Evolutionary conservation across 208 protist species (phyloP), one percentile per base, ranked within the genome.

Genomic region (Leptomonas pyrrhocoris): DNA sequence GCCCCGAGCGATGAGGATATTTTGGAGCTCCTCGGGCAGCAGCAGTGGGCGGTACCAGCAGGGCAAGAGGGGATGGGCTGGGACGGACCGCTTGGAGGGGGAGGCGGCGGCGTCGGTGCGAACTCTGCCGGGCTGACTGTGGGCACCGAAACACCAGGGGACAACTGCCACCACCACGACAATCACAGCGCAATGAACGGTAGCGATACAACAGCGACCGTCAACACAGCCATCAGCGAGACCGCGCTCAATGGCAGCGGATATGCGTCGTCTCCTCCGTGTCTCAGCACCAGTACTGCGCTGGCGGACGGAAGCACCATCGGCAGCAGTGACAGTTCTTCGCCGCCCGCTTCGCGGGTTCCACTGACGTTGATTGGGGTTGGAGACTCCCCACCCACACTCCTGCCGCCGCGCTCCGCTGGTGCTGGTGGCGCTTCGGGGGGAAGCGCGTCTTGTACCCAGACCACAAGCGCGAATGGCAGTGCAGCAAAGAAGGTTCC

Each of bases 1-100:
- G 77, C 61, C 13, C 58, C 62, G 51, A 59, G 60, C 46, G 85
- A 90, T 49, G 58, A 73, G 43, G 81, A 86, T 58, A 68, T 67
- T 23, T 76, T 81, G 62, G 71, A 80, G 50, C 30, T 72, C 45
- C 63, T 79, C 30, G 66, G 66, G 54, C 63, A 77, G 38, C 63
- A 73, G 23, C 68, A 46, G 30, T 67, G 64, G 56, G 25, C 34
- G 15, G 43, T 23, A 25, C 57, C 66, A n/a, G 38, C 28, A 25
- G 23, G 63, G 13, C 62, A 46, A 53, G 46, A 56, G 50, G 43
- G 28, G 28, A 21, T 46, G 18, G 27, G 59, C 49, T 48, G 57
- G 61, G 61, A 67, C 11, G 61, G 42, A 16, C 31, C 59, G 0
- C 31, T 43, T 1, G 46, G n/a, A 28, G 25, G 28, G 0, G 46